phyloP scores from a whole-genome alignment of 1,284 basidiomycete species.

The Lignosus rhinocerotis region DNA sequence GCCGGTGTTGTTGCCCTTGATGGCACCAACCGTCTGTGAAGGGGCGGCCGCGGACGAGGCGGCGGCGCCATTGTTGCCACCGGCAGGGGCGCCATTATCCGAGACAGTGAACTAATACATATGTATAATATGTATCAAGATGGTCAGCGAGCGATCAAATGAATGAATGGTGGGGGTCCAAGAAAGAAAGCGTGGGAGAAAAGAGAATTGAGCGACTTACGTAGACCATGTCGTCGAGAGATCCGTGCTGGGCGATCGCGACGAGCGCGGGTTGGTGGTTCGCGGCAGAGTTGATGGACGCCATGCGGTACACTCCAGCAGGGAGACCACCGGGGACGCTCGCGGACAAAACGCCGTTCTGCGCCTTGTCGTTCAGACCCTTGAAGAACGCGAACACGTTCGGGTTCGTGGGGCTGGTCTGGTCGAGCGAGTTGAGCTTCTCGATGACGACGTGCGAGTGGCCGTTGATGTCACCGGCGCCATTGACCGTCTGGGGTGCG shows the following conservation, averaged over 20 bases:
- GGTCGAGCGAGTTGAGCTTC: conserved; percentile 48
- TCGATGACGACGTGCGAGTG: conserved; percentile 71
- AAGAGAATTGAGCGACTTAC: conserved; percentile 38
- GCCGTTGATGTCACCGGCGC: conserved; percentile 49
- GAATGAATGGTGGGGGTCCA: not conserved
- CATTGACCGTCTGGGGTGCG: conserved; percentile 61
- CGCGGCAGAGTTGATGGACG: conserved; percentile 50
- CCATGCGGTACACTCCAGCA: conserved; percentile 56
- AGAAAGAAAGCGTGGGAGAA: not conserved
- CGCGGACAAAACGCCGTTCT: conserved; percentile 53
- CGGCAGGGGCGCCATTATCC: conserved; percentile 24
- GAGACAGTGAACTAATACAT: conserved; percentile 61
- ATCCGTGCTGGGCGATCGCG: conserved; percentile 34
- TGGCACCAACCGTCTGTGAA: conserved; percentile 13
- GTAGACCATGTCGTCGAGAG: conserved; percentile 63
- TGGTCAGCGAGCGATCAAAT: not conserved
- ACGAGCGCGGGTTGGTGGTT: conserved; percentile 65
- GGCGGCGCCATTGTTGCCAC: conserved; percentile 9
- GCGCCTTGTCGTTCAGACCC: conserved; percentile 51
- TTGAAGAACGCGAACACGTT: conserved; percentile 69
- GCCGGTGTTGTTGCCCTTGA: conserved; percentile 25
- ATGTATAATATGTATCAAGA: not conserved
- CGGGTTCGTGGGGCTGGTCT: conserved; percentile 58
- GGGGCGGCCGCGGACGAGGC: conserved; percentile 14
- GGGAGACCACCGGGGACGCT: conserved; percentile 61